phyloP scores from a whole-genome alignment of 2,329 filamentous ascomycete genomes.

The Aureobasidium sp. region DNA sequence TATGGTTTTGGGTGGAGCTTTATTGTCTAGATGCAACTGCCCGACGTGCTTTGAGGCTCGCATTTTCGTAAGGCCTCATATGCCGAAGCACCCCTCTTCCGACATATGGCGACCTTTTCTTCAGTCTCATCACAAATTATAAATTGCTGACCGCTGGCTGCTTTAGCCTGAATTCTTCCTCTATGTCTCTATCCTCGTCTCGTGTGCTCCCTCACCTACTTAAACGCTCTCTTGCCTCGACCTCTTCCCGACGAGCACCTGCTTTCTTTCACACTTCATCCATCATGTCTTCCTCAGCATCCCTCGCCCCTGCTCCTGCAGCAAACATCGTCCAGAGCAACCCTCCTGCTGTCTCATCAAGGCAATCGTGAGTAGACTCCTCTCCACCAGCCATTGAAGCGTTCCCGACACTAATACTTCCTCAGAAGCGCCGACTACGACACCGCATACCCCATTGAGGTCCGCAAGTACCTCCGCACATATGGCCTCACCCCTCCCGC shows the following conservation, averaged over 20 bases:
- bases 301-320: constrained; percentile 20
- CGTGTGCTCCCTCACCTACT: constrained; percentile 1
- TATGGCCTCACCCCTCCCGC: constrained; percentile 45
- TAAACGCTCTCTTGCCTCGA: neutral
- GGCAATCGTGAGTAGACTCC: constrained; percentile 17
- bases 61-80: constrained; percentile 2
- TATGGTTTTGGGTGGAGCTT: neutral
- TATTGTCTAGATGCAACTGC: neutral
- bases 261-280: neutral
- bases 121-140: neutral
- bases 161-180: constrained; percentile 9
- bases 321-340: constrained; percentile 20
- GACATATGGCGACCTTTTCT: neutral
- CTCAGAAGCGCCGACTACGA: constrained; percentile 39
- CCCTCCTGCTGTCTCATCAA: constrained; percentile 27
- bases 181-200: constrained; percentile 9
- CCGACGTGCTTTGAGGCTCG: neutral
- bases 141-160: constrained; percentile 7
- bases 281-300: constrained; percentile 26
- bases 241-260: neutral
- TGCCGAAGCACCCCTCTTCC: constrained; percentile 1
- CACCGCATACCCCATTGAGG: constrained; percentile 39
- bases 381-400: constrained; percentile 11
- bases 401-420: neutral
- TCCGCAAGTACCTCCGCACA: constrained; percentile 42